Evolutionary conservation across 2,329 filamentous ascomycete species (phyloP), one percentile per base, ranked within the genome.

Genomic region (Arachnopeziza araneosa): DNA sequence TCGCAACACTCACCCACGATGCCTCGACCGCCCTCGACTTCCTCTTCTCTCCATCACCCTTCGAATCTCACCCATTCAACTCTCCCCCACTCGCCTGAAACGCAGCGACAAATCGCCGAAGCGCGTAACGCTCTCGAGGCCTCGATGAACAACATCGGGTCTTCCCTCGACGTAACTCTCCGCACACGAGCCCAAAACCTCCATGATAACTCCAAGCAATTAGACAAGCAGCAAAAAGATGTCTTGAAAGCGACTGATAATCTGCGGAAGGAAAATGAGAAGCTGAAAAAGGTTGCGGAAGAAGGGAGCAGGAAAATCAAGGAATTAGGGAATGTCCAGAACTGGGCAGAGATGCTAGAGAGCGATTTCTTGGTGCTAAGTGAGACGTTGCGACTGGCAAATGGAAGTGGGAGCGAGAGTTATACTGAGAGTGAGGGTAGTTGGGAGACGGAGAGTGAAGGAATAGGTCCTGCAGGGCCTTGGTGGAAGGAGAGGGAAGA

Each of bases 321-420:
- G 76, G 89, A 92, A 78, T 78, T 92, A 63, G 89, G 90, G 24
- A 87, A 92, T 71, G 83, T 93, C 70, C 89, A 93, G 79, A 93
- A 93, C 73, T 95, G 90, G 90, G 89, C 90, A 23, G 90, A 95
- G 80, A 84, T 92, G 75, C 78, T 93, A 69, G 90, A 87, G 78
- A 74, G 84, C 61, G 83, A 87, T 66, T 85, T 89, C 64, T 64
- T 87, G 58, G 80, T 86, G 52, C 70, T 89, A 7, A 83, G 86
- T 72, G 85, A 88, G 78, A 88, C 85, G 50, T 71, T 88, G 67
- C 75, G 84, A 66, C 71, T 87, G 59, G 84, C 81, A 1, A 67
- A 69, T 51, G 66, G 67, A 52, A 76, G 59, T 73, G 77, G 75
- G 53, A 77, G 75, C 59, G 72, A 74, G 51, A 75, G 75, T 59